Evolutionary conservation across 148 eudicot species (phyloP).

Genomic region (Heliamphora exappendiculata): DNA sequence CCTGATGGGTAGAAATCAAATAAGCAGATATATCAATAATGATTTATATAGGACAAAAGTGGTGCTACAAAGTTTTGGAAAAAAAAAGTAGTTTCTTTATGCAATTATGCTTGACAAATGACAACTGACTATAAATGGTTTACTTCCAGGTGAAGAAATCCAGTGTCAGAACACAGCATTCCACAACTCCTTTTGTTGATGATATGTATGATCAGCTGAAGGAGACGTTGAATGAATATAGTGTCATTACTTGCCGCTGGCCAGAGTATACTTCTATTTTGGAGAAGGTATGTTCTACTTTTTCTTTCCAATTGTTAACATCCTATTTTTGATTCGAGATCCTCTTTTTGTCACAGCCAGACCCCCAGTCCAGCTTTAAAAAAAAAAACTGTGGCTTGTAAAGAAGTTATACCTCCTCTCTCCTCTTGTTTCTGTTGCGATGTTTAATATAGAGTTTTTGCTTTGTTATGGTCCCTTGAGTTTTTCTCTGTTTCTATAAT

Average conservation of each 20-base stretch:
- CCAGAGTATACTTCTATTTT: constrained; percentile 74
- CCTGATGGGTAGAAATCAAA: neutral
- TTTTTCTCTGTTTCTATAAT: neutral
- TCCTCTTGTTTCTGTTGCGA: neutral
- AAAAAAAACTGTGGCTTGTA: too few species aligned
- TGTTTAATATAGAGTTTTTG: neutral
- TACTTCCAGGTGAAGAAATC: constrained; percentile 60
- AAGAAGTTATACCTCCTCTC: too few species aligned
- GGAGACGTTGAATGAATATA: constrained; percentile 63
- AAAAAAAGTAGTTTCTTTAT: too few species aligned
- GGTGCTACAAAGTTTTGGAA: neutral
- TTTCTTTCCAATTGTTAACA: too few species aligned
- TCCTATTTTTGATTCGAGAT: neutral
- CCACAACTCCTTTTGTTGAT: constrained; percentile 76
- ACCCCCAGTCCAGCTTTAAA: neutral
- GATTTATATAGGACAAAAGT: neutral
- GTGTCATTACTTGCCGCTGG: constrained; percentile 81
- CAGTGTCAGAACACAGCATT: constrained; percentile 53
- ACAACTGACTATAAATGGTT: neutral
- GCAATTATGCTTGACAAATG: neutral
- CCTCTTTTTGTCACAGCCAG: neutral
- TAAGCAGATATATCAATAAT: neutral
- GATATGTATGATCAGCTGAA: constrained; percentile 69
- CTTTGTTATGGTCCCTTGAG: neutral
- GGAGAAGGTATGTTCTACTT: constrained; percentile 54